Conservation (phyloP, 495 filamentous ascomycete species). For the Trichodelitschia bisporula region DNA sequence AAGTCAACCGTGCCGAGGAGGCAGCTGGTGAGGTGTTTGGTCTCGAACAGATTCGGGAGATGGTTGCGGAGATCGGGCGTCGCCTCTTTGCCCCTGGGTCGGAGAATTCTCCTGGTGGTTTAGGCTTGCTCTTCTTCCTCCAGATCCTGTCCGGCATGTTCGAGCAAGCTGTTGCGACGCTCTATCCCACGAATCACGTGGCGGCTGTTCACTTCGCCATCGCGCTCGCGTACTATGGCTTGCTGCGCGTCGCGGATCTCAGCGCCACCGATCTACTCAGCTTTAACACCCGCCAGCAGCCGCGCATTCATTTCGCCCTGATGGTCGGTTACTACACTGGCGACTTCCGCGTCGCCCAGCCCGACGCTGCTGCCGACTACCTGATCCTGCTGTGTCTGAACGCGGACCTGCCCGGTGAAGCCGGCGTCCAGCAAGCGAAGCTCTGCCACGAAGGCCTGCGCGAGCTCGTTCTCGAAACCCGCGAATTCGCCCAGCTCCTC, state of each 20-base stretch:
- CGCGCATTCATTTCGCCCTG: constrained; percentile 82
- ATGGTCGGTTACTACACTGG: constrained; percentile 89
- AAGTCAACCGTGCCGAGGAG: constrained; percentile 61
- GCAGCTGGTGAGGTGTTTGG: constrained; percentile 73
- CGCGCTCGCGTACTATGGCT: constrained; percentile 69
- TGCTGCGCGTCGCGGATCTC: constrained; percentile 62
- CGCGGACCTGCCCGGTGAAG: constrained; percentile 46
- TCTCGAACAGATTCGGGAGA: constrained; percentile 61
- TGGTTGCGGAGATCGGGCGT: constrained; percentile 65
- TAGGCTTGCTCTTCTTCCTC: constrained; percentile 78
- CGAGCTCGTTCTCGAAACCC: constrained; percentile 83
- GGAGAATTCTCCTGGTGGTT: constrained; percentile 43
- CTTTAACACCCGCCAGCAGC: constrained; percentile 45
- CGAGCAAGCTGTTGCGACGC: constrained; percentile 73
- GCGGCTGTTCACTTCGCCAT: constrained; percentile 91
- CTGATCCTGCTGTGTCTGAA: constrained; percentile 83
- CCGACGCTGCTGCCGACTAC: constrained; percentile 78
- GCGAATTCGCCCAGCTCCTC: constrained; percentile 80
- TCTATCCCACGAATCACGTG: constrained; percentile 71
- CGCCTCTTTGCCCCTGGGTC: constrained; percentile 58
- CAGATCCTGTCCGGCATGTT: constrained; percentile 84
- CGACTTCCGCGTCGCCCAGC: constrained; percentile 75
- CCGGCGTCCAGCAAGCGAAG: constrained; percentile 49
- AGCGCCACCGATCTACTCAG: constrained; percentile 39
- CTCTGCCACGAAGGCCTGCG: constrained; percentile 83